These are phyloP conservation scores for Sarcodon aspratus DNA, from an alignment of 768 basidiomycete genomes.

Conservation along the genomic window DNA sequence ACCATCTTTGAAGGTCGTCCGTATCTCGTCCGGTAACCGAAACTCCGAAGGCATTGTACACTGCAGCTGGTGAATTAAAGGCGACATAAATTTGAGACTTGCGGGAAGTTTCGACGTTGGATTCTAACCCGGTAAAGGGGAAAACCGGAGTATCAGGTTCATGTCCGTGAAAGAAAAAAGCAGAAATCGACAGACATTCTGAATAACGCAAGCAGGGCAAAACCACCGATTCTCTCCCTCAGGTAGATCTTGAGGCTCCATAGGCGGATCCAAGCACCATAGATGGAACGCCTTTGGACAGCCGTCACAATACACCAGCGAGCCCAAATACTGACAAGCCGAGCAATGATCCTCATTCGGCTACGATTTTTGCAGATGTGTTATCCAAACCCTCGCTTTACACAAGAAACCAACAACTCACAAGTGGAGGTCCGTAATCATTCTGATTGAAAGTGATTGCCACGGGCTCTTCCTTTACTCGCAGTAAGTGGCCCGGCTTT, in stretches of 20 bases:
- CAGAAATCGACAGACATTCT: constrained; percentile 17
- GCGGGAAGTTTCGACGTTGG: constrained; percentile 56
- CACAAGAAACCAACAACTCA: constrained; percentile 13
- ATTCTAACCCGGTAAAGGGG: constrained; percentile 28
- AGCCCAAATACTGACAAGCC: constrained; percentile 70
- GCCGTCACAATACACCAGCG: constrained; percentile 93
- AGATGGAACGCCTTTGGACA: constrained; percentile 95
- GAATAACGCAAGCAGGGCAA: constrained; percentile 59
- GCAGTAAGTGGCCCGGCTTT: constrained; percentile 13
- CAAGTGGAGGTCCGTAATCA: constrained; percentile 23
- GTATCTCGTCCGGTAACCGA: constrained; percentile 77
- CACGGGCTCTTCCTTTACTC: constrained; percentile 35
- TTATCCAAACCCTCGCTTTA: too few relatives aligned
- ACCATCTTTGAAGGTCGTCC: constrained; percentile 83
- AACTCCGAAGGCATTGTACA: constrained; percentile 68
- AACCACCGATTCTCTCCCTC: constrained; percentile 67
- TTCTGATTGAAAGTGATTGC: constrained; percentile 23
- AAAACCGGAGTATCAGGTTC: not conserved
- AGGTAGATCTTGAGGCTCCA: constrained; percentile 79
- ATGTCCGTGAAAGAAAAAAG: constrained; percentile 4
- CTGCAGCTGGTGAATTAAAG: constrained; percentile 63
- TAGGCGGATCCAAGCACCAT: constrained; percentile 92
- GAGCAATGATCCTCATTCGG: constrained; percentile 81
- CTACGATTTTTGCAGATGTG: constrained; percentile 11
- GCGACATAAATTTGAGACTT: constrained; percentile 44